A percentile compares a stretch with the other conserved stretches of the same genome.
These are phyloP conservation scores for Trapa bicornis DNA, from an alignment of 345 rosid genomes.

Conservation along the genomic window DNA sequence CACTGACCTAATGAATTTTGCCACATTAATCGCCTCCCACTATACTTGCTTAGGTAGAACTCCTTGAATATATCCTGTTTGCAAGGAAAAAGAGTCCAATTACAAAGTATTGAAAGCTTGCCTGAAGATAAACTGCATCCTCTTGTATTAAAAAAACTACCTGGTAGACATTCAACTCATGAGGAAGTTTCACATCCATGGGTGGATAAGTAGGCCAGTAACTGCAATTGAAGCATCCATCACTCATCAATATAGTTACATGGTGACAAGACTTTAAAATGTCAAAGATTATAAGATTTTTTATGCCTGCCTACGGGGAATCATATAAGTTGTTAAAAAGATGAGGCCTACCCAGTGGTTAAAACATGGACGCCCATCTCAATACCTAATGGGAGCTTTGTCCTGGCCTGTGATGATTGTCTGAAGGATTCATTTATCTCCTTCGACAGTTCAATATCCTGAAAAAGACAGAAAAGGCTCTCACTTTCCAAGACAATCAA, in stretches of 20 bases:
- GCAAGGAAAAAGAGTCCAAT: conserved; percentile 7
- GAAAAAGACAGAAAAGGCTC: conserved; percentile 7
- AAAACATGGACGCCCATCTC: conserved; percentile 97
- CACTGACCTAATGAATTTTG: conserved; percentile 95
- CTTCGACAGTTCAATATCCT: conserved; percentile 96
- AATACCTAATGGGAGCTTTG: conserved; percentile 88
- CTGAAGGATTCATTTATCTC: conserved; percentile 96
- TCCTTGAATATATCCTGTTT: conserved; percentile 90
- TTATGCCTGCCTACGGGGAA: not conserved
- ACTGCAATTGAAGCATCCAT: conserved; percentile 28
- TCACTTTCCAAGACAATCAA: not conserved
- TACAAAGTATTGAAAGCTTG: not conserved
- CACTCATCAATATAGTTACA: not conserved
- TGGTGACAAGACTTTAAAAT: not conserved
- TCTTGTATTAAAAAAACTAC: conserved; percentile 24
- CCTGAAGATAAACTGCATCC: conserved; percentile 7
- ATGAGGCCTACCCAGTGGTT: conserved; percentile 68
- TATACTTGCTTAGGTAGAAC: conserved; percentile 90
- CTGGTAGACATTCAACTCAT: conserved; percentile 94
- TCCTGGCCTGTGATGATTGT: conserved; percentile 94
- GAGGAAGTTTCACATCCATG: conserved; percentile 97
- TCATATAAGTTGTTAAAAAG: not conserved
- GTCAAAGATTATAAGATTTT: not conserved
- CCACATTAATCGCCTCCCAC: conserved; percentile 98
- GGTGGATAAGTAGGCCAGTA: conserved; percentile 99